Evolutionary conservation across 305 asterid species (phyloP).

Genomic region (Fraxinus sp.): DNA sequence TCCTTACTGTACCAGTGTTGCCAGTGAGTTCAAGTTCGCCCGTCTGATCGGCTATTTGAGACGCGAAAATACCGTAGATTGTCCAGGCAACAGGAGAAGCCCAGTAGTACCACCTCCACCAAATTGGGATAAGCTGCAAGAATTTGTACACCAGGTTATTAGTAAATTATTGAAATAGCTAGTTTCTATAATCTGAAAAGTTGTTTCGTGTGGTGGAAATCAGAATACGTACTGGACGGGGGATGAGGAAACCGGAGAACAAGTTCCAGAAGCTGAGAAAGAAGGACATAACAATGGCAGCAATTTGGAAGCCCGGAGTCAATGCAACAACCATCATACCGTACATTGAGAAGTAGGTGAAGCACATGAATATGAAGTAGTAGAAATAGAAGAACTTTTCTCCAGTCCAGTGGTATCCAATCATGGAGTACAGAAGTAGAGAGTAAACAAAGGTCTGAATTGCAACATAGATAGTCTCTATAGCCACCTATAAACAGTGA

Average conservation of each 20-base stretch:
- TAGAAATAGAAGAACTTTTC: slow-evolving; percentile 68
- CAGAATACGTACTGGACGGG: slow-evolving; percentile 59
- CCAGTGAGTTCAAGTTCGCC: slow-evolving; percentile 36
- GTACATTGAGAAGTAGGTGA: slow-evolving; percentile 70
- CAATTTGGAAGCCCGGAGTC: slow-evolving; percentile 75
- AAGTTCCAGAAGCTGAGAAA: slow-evolving; percentile 93
- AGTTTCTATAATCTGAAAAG: neutral
- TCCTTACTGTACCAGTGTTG: slow-evolving; percentile 5
- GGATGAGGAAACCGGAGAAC: slow-evolving; percentile 80
- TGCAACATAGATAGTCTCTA: slow-evolving; percentile 72
- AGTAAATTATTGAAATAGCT: neutral
- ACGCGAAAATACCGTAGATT: slow-evolving; percentile 61
- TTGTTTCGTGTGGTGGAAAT: neutral
- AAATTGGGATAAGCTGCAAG: slow-evolving; percentile 66
- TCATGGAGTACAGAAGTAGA: slow-evolving; percentile 74
- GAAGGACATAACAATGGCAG: slow-evolving; percentile 80
- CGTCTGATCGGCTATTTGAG: slow-evolving; percentile 65
- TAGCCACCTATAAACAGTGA: slow-evolving; percentile 49
- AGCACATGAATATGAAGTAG: slow-evolving; percentile 84
- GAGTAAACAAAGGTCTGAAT: slow-evolving; percentile 60
- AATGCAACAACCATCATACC: slow-evolving; percentile 91
- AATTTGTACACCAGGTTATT: neutral
- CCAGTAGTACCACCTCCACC: slow-evolving; percentile 99
- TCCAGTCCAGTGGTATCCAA: slow-evolving; percentile 66
- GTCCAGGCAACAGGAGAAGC: slow-evolving; percentile 84